Percentiles rank a stretch among this genome's conserved stretches.
phyloP scores from a whole-genome alignment of 208 protist species.

The Acanthamoeba polyphaga region DNA sequence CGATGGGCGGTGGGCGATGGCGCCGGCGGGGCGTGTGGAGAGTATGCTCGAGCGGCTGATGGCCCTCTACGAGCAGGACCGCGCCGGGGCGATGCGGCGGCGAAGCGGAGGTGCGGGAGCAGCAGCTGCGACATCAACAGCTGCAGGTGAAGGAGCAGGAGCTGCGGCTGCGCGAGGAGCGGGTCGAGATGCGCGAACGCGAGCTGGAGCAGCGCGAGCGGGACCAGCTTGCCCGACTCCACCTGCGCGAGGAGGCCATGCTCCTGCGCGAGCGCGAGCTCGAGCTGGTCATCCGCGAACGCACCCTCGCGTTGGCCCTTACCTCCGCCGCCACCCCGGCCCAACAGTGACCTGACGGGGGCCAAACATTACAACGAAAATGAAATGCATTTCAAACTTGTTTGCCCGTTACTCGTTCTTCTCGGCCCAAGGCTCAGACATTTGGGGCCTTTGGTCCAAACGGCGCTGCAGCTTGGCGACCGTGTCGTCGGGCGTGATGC shows the following conservation, averaged over 20 bases:
- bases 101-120: background rate
- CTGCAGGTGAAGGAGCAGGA: constrained; percentile 38
- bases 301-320: background rate
- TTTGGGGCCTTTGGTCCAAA: too few species aligned
- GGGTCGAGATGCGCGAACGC: background rate
- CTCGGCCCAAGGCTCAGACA: too few species aligned
- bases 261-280: constrained; percentile 11
- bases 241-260: background rate
- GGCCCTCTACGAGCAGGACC: constrained; percentile 5
- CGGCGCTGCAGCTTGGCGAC: too few species aligned
- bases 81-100: background rate
- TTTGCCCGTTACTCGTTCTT: too few species aligned
- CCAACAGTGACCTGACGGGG: background rate
- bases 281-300: constrained; percentile 3
- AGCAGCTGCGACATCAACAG: background rate
- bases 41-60: background rate
- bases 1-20: background rate
- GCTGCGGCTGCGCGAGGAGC: constrained; percentile 5
- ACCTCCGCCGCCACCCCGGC: background rate
- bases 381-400: too few species aligned
- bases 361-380: too few species aligned
- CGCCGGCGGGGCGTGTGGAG: background rate
- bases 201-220: constrained; percentile 20
- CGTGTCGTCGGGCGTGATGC: too few species aligned
- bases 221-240: background rate